These are phyloP conservation scores for Dactylonectria macrodidyma DNA, from an alignment of 2,329 filamentous ascomycete genomes.

Conservation along the genomic window DNA sequence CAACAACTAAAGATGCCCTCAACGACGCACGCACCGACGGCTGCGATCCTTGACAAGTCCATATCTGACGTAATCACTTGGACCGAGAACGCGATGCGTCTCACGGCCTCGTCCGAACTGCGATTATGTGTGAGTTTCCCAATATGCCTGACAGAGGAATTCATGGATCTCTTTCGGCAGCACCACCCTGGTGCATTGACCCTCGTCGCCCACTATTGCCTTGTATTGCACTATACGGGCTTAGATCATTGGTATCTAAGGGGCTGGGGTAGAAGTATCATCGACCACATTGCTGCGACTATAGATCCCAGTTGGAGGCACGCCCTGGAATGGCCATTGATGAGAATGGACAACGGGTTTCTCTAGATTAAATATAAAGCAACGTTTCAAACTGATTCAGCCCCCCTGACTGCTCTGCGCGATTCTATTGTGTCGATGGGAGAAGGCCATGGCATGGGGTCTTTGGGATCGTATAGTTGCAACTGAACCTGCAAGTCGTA, in stretches of 20 bases:
- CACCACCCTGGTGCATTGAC: slow-evolving; percentile 33
- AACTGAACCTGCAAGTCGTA: too few species aligned
- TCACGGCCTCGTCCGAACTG: slow-evolving; percentile 12
- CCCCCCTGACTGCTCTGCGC: neutral
- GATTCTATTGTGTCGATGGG: neutral
- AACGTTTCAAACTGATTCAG: neutral
- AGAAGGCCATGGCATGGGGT: too few species aligned
- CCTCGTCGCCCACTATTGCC: slow-evolving; percentile 37
- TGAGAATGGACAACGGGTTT: slow-evolving; percentile 15
- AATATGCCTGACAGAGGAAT: slow-evolving; percentile 30
- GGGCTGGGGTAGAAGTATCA: slow-evolving; percentile 31
- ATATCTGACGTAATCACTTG: slow-evolving; percentile 22
- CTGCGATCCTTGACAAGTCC: slow-evolving; percentile 17
- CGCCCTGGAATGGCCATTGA: slow-evolving; percentile 35
- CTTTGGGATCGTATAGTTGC: too few species aligned
- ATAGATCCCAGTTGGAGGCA: slow-evolving; percentile 26
- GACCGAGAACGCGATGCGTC: neutral
- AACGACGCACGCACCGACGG: neutral
- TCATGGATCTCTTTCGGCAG: slow-evolving; percentile 36
- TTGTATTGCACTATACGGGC: slow-evolving; percentile 31
- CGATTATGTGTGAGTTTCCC: slow-evolving; percentile 37
- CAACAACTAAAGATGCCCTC: slow-evolving; percentile 26
- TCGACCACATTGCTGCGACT: slow-evolving; percentile 22
- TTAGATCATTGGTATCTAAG: slow-evolving; percentile 33
- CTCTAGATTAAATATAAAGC: neutral